These are phyloP conservation scores for Microthlaspi erraticum DNA, from an alignment of 345 rosid genomes.

Conservation along the genomic window DNA sequence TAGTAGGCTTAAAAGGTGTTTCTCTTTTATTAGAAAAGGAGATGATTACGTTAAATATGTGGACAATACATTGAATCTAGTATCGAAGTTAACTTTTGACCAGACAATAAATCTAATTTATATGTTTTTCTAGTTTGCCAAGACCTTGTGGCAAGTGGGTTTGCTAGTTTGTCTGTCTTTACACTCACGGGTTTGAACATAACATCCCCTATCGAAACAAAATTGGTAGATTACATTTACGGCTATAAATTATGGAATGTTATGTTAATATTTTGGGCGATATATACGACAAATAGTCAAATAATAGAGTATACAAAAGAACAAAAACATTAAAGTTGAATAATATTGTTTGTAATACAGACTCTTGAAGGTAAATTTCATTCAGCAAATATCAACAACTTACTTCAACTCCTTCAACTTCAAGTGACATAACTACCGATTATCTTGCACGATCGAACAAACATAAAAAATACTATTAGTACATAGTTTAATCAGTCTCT, in stretches of 20 bases:
- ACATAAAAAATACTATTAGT: too few relatives aligned
- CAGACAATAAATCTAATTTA: neutral
- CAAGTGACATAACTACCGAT: too few relatives aligned
- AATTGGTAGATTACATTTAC: neutral
- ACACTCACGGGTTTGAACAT: conserved; percentile 5
- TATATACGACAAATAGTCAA: neutral
- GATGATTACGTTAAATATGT: neutral
- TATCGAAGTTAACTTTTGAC: neutral
- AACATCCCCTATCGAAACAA: neutral
- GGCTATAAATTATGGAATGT: conserved; percentile 6
- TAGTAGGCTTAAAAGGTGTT: conserved; percentile 24
- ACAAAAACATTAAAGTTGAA: conserved; percentile 5
- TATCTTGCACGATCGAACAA: too few relatives aligned
- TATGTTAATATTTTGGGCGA: neutral
- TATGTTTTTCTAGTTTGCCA: conserved; percentile 4
- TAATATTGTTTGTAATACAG: neutral
- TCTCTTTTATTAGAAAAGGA: conserved; percentile 15
- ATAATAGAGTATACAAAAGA: conserved; percentile 2
- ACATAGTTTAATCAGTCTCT: too few relatives aligned
- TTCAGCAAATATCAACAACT: too few relatives aligned
- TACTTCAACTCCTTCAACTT: too few relatives aligned
- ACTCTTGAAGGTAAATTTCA: too few relatives aligned
- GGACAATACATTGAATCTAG: conserved; percentile 24
- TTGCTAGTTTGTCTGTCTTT: conserved; percentile 19
- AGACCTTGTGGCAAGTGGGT: conserved; percentile 16